phyloP scores from a whole-genome alignment of 2,329 filamentous ascomycete genomes.

The Pseudogymnoascus sp. region DNA sequence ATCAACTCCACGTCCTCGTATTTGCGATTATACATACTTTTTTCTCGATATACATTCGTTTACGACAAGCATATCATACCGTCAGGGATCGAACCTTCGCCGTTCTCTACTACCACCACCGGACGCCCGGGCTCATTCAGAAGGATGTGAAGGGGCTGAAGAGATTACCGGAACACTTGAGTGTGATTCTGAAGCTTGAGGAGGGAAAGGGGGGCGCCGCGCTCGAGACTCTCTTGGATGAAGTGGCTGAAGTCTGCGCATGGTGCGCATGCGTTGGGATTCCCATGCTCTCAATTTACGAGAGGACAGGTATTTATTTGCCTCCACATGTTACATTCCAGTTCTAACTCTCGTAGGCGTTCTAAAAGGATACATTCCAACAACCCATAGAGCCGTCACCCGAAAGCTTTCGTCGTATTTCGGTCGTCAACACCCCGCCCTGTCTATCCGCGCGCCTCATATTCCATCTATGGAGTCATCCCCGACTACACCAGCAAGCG shows the following conservation, averaged over 20 bases:
- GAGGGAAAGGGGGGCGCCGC: slow-evolving; percentile 62
- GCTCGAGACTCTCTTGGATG: slow-evolving; percentile 76
- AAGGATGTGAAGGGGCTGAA: slow-evolving; percentile 71
- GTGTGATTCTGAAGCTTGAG: slow-evolving; percentile 72
- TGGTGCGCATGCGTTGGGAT: slow-evolving; percentile 92
- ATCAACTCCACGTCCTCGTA: slow-evolving; percentile 56
- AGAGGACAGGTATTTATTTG: slow-evolving; percentile 64
- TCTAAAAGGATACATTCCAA: slow-evolving; percentile 81
- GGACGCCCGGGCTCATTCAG: slow-evolving; percentile 84
- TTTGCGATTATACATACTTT: slow-evolving; percentile 67
- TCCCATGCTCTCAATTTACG: slow-evolving; percentile 80
- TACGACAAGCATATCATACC: slow-evolving; percentile 71
- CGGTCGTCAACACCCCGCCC: slow-evolving; percentile 61
- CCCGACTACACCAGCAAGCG: slow-evolving; percentile 36
- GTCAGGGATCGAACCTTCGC: slow-evolving; percentile 70
- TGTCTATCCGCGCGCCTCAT: slow-evolving; percentile 67
- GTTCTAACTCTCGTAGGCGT: slow-evolving; percentile 49
- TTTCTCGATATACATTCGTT: slow-evolving; percentile 81
- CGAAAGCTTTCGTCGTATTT: slow-evolving; percentile 83
- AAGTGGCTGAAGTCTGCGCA: slow-evolving; percentile 83
- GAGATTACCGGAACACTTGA: slow-evolving; percentile 76
- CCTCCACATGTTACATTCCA: not conserved
- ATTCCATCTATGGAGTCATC: slow-evolving; percentile 49
- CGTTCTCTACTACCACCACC: slow-evolving; percentile 89
- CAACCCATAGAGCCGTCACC: slow-evolving; percentile 70